Conservation (phyloP, 2,329 filamentous ascomycete genomes). For the Fusarium albidum region DNA sequence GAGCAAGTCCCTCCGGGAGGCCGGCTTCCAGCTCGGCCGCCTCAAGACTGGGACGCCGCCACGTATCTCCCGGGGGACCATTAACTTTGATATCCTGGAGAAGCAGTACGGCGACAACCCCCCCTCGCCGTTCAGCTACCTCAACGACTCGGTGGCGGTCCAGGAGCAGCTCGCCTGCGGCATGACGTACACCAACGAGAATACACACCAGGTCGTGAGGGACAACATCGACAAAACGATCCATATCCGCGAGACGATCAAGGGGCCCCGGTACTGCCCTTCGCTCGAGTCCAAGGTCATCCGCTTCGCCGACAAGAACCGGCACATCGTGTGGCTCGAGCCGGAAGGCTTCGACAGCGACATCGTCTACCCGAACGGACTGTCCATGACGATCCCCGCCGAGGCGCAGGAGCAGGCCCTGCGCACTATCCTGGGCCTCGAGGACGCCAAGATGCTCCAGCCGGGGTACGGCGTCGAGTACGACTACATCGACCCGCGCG, state of each 20-base stretch:
- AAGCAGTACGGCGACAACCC: constrained; percentile 84
- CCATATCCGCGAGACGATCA: constrained; percentile 94
- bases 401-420: constrained; percentile 86
- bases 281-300: constrained; percentile 95
- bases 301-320: constrained; percentile 80
- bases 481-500: constrained; percentile 95
- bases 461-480: constrained; percentile 98
- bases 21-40: constrained; percentile 88
- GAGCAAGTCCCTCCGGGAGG: constrained; percentile 87
- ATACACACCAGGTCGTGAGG: constrained; percentile 83
- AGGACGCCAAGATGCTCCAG: constrained; percentile 90
- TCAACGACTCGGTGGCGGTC: constrained; percentile 81
- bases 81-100: constrained; percentile 78
- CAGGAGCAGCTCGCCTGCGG: constrained; percentile 86
- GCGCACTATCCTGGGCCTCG: constrained; percentile 86
- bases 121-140: constrained; percentile 88
- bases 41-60: constrained; percentile 97
- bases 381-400: constrained; percentile 94
- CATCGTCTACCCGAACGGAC: constrained; percentile 93
- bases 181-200: constrained; percentile 85
- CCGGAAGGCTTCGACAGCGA: constrained; percentile 93
- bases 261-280: constrained; percentile 93
- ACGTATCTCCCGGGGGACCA: constrained; percentile 80
- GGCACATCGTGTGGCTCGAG: constrained; percentile 95
- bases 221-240: constrained; percentile 95